phyloP scores from a whole-genome alignment of 305 asterid genomes.

The Solanum hybrid region DNA sequence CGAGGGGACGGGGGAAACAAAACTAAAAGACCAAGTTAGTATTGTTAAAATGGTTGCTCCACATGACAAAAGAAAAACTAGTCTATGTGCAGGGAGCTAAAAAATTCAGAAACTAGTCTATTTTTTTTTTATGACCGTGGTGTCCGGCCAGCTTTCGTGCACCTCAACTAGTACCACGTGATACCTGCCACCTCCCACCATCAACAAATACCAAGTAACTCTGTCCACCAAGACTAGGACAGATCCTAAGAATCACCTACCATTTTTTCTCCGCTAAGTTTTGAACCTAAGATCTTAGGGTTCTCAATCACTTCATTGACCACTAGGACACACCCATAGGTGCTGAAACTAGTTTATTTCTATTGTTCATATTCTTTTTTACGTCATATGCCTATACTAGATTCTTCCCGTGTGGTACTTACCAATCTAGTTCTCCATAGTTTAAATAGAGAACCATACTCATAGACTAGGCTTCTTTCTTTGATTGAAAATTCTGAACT shows the following conservation, averaged over 20 bases:
- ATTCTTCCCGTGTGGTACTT: not conserved
- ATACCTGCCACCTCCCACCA: not conserved
- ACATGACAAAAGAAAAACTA: not conserved
- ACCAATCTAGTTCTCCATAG: not conserved
- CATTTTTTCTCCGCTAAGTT: not conserved
- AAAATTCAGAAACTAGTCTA: not conserved
- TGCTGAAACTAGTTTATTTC: not conserved
- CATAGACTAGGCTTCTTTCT: not conserved
- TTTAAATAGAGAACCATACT: not conserved
- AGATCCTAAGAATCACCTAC: not conserved
- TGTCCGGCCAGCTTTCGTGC: not conserved
- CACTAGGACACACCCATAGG: not conserved
- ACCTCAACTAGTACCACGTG: not conserved
- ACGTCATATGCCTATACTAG: not conserved
- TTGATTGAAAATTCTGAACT: not conserved
- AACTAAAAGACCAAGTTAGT: not conserved
- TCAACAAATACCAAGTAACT: not conserved
- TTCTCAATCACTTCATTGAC: not conserved
- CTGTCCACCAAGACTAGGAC: not conserved
- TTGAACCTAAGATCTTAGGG: not conserved
- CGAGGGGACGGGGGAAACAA: not conserved
- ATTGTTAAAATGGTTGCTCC: not conserved
- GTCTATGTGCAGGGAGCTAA: not conserved
- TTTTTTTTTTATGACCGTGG: not conserved
- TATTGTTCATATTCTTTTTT: not conserved